Evolutionary conservation across 495 filamentous ascomycete genomes (phyloP), one percentile per base, ranked within the genome.

Genomic region (Penicillium simplicissimum): DNA sequence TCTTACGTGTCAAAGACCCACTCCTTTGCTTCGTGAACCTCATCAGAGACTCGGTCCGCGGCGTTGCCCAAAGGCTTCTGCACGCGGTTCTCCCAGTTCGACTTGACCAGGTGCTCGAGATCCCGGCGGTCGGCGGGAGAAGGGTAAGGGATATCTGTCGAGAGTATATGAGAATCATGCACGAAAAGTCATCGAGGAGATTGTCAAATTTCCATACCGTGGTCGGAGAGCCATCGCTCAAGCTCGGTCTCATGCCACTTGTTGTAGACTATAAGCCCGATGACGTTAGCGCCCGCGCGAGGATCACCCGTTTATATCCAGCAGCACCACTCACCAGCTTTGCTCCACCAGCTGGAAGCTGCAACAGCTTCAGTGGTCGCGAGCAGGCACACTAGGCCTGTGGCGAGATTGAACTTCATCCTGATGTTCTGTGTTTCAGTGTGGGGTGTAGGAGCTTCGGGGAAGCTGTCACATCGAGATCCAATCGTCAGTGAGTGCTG

Each of bases 161-260:
- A n/a, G 6, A 8, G 1, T 36, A 1, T 40, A 59, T 74, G 36
- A 73, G 59, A 31, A 3, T 57, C 6, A 25, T 52, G 62, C 43
- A 69, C 54, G 10, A 11, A 17, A 36, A 43, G 28, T 49, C 11
- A 34, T 37, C 43, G 36, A 21, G 36, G 36, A 23, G 10, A 7
- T 25, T 56, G 21, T 58, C 21, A 33, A 57, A 4, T 11, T 40
- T n/a, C 52, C 57, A 36, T 65, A 81, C 77, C 79, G 77, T 98
- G 86, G 67, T 98, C 95, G 25, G 90, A 90, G 59, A 98, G 88
- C 95, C 95, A 98, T 68, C 95, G 84, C 80, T 98, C 94, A 11
- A 98, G 85, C 81, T 98, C 95, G 8, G 91, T 96, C 79, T 97
- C 88, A 72, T 98, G 94, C 95, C 95, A 98, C 73, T 94, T 97